Conservation (phyloP, 768 basidiomycete genomes). For the Cystobasidium onofrii region DNA sequence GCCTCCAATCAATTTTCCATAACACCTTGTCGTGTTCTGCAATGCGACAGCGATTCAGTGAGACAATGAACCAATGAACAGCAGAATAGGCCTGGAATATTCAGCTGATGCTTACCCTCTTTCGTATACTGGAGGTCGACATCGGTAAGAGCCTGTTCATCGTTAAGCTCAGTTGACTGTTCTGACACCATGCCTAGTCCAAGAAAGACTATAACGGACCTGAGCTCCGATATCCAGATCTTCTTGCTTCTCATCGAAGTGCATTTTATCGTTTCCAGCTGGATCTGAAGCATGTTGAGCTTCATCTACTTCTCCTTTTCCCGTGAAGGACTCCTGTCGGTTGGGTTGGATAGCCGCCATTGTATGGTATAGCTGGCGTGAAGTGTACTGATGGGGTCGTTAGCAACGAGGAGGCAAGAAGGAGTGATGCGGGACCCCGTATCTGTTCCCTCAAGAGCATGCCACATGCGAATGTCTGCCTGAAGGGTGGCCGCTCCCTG, state of each 20-base stretch:
- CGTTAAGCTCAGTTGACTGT: neutral
- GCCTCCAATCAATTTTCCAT: neutral
- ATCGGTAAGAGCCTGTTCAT: neutral
- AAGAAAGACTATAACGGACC: neutral
- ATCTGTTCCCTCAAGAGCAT: neutral
- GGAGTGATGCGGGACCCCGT: neutral
- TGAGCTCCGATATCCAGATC: neutral
- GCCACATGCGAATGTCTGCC: no score
- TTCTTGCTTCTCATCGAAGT: neutral
- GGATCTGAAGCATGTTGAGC: neutral
- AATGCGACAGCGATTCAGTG: neutral
- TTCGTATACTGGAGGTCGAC: neutral
- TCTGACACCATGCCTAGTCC: no score
- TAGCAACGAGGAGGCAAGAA: neutral
- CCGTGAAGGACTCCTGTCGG: neutral
- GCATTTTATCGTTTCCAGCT: neutral
- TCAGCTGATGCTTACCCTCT: no score
- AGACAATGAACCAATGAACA: neutral
- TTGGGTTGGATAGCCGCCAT: neutral
- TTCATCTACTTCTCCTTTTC: neutral
- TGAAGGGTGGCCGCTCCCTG: neutral
- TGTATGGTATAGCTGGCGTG: neutral
- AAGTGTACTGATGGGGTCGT: no score
- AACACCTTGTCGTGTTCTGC: neutral
- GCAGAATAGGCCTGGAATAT: no score